phyloP scores from a whole-genome alignment of 2,329 filamentous ascomycete genomes.

The Penicillium crustosum region DNA sequence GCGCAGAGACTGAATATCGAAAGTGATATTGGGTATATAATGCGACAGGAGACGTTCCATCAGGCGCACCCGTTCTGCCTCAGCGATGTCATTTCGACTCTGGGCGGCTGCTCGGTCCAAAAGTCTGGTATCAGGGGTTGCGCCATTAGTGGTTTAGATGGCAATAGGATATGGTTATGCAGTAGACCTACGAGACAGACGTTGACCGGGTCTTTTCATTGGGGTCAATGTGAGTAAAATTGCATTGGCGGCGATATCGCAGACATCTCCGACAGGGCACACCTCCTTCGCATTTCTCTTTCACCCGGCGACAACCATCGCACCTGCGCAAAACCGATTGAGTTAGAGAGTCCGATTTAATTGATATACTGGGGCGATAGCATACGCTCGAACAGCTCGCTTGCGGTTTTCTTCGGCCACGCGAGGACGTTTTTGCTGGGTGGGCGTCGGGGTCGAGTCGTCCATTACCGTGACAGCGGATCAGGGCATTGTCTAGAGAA shows the following conservation, averaged over 20 bases:
- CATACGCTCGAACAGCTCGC: constrained; percentile 43
- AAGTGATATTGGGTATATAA: constrained; percentile 47
- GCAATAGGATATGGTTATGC: background rate
- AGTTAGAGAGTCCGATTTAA: constrained; percentile 13
- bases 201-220: constrained; percentile 35
- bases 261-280: constrained; percentile 55
- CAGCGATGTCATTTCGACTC: constrained; percentile 37
- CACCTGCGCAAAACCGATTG: constrained; percentile 41
- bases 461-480: constrained; percentile 35
- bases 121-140: constrained; percentile 19
- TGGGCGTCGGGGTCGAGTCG: constrained; percentile 28
- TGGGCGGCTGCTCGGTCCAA: constrained; percentile 33
- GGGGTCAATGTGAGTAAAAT: constrained; percentile 46
- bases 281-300: constrained; percentile 59
- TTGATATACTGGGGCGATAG: background rate
- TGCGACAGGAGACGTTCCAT: constrained; percentile 53
- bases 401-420: constrained; percentile 45
- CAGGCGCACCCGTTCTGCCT: constrained; percentile 38
- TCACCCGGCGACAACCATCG: constrained; percentile 55
- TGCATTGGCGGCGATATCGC: constrained; percentile 53
- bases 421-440: constrained; percentile 40
- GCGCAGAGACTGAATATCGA: constrained; percentile 46
- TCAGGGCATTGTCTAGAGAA: constrained; percentile 26
- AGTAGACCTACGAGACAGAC: constrained; percentile 32
- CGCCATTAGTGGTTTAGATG: constrained; percentile 4